Conservation (phyloP, 2,329 filamentous ascomycete species). For the Sclerotinia minor region DNA sequence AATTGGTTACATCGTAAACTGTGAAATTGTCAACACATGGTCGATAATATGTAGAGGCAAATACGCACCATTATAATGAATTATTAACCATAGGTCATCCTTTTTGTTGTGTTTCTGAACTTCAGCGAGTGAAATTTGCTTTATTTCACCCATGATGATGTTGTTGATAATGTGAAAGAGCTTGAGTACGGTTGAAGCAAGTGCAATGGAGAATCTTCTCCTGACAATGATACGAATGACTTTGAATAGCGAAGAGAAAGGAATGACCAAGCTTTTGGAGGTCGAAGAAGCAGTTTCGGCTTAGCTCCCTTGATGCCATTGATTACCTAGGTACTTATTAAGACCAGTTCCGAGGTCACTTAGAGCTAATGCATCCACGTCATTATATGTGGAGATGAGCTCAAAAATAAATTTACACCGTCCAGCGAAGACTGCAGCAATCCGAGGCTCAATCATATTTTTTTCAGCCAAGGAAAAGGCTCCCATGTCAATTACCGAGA, state of each 20-base stretch:
- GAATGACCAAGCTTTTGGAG: neutral
- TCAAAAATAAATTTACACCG: neutral
- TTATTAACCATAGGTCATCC: conserved; percentile 54
- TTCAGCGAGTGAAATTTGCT: conserved; percentile 41
- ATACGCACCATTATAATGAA: conserved; percentile 55
- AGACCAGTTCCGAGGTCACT: neutral
- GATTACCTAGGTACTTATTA: neutral
- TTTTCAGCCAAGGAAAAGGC: neutral
- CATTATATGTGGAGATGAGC: conserved; percentile 4
- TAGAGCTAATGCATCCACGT: neutral
- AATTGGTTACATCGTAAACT: conserved; percentile 62
- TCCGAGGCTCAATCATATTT: neutral
- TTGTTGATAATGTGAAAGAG: neutral
- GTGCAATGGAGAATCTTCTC: neutral
- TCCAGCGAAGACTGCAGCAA: neutral
- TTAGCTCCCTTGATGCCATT: neutral
- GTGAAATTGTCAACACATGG: conserved; percentile 11
- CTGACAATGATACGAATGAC: neutral
- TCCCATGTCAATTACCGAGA: neutral
- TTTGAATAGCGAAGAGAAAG: neutral
- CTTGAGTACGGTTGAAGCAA: neutral
- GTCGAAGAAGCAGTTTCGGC: neutral
- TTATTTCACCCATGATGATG: conserved; percentile 24
- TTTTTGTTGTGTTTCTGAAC: conserved; percentile 52
- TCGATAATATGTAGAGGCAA: neutral